phyloP scores from a whole-genome alignment of 2,329 filamentous ascomycete genomes.

The Stagonosporopsis chrysanthemi region DNA sequence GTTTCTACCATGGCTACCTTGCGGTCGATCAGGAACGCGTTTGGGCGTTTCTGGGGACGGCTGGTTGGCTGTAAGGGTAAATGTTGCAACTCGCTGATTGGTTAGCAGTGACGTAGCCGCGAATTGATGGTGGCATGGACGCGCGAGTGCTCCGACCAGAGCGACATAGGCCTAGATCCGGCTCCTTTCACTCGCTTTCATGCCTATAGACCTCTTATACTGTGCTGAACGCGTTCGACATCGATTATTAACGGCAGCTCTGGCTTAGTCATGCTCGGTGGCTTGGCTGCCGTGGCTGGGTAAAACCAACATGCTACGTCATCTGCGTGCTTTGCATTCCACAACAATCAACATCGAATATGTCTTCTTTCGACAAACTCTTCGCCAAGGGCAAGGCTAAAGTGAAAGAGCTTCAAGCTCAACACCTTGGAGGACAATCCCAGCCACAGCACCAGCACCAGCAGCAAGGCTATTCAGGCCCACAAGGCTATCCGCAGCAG shows the following conservation, averaged over 20 bases:
- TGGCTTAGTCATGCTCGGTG: constrained; percentile 16
- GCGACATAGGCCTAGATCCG: background rate
- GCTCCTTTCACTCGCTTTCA: background rate
- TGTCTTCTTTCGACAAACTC: constrained; percentile 46
- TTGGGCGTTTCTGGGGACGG: constrained; percentile 16
- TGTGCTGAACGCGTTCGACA: background rate
- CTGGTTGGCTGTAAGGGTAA: constrained; percentile 30
- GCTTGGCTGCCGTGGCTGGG: constrained; percentile 11
- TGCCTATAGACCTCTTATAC: background rate
- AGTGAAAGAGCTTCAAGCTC: constrained; percentile 41
- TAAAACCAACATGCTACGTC: constrained; percentile 9
- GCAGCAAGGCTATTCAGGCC: constrained; percentile 32
- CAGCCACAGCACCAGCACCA: constrained; percentile 28
- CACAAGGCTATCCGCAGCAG: constrained; percentile 31
- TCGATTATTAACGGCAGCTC: background rate
- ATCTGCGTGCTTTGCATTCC: constrained; percentile 7
- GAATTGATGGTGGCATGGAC: constrained; percentile 1
- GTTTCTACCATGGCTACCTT: constrained; percentile 11
- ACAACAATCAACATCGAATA: constrained; percentile 18
- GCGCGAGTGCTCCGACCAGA: background rate
- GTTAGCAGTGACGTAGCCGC: constrained; percentile 30
- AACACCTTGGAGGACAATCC: constrained; percentile 29
- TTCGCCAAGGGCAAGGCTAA: constrained; percentile 49
- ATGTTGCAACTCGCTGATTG: constrained; percentile 19
- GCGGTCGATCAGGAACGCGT: constrained; percentile 9